A percentile compares a stretch with the other conserved stretches of the same genome.
Evolutionary conservation across 140 eudicot species (phyloP).

Genomic region (Bidens hawaiensis): DNA sequence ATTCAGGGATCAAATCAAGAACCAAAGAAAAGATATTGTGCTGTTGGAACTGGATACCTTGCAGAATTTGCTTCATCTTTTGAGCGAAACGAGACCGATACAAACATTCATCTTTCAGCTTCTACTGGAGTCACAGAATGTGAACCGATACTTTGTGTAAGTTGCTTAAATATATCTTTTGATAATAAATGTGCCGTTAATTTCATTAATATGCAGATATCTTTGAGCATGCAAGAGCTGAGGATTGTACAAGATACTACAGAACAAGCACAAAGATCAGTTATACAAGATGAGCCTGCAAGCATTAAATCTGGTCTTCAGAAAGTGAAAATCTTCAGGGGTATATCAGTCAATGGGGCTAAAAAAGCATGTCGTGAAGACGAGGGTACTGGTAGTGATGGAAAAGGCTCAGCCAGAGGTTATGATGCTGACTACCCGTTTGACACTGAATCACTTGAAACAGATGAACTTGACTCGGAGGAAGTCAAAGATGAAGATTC

Average conservation of each 20-base stretch:
- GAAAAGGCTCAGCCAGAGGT: constrained; percentile 50
- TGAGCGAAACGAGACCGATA: constrained; percentile 20
- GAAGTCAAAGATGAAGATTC: constrained; percentile 42
- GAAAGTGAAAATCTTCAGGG: constrained; percentile 45
- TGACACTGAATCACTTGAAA: constrained; percentile 57
- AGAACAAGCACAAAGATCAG: constrained; percentile 32
- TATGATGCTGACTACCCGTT: constrained; percentile 51
- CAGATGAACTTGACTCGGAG: constrained; percentile 47
- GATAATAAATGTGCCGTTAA: not conserved
- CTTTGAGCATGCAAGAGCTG: constrained; percentile 43
- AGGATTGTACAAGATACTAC: constrained; percentile 37
- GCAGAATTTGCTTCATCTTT: constrained; percentile 25
- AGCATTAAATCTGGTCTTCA: constrained; percentile 39
- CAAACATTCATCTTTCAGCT: constrained; percentile 26
- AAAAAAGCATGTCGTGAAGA: constrained; percentile 43
- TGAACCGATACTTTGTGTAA: constrained; percentile 23
- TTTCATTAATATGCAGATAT: constrained; percentile 39
- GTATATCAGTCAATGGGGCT: constrained; percentile 29
- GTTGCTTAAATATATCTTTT: not conserved
- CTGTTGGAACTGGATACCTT: constrained; percentile 26
- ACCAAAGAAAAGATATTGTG: constrained; percentile 18
- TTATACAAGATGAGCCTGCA: constrained; percentile 34
- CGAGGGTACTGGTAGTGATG: constrained; percentile 59
- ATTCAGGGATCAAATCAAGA: constrained; percentile 27
- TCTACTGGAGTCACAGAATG: constrained; percentile 16